Evolutionary conservation across 805 yeast genomes (phyloP), one percentile per base, ranked within the genome.

Genomic region (Metschnikowia arizonensis): DNA sequence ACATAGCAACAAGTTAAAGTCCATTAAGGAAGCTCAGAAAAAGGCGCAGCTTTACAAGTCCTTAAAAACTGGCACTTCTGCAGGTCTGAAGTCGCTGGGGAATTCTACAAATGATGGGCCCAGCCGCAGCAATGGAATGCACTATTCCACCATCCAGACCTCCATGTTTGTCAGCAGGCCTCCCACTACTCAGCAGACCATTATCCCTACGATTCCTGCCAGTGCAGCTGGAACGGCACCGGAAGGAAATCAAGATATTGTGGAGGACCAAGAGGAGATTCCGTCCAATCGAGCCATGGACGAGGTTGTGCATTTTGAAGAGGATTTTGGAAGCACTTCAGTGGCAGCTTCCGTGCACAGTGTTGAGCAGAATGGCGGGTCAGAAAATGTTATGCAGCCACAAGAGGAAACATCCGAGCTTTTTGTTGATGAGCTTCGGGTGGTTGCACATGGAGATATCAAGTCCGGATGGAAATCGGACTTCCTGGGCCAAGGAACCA

Each of bases 381-480:
- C 23, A 4, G 44, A 18, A 6, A 19, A 34, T 4, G 39, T 29
- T 4, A 2, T 19, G 21, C 9, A 17, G 12, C 12, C 28, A 6
- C 40, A 44, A 5, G 23, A 24, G 11, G 34, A 33, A n/a, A 8
- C n/a, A 6, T 15, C 12, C 11, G 42, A 45, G 19, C 48, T 85
- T 11, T 84, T 76, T 54, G 63, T 81, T 10, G 95, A 89, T 61
- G 96, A 90, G 57, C 76, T 77, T 6, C 74, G 90, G 25, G 78
- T 86, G 4, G 69, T 93, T 7, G 77, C 83, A 10, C 77, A 81
- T 44, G 97, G 97, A 9, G 96, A 87, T 49, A 65, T 88, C 59
- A 87, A 85, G 59, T 73, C 78, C 25, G 99, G 99, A 3, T 93
- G 99, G 99, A 93, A 93, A 62, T 81, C 93, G 1, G 99, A 93